Evolutionary conservation across 1,139 yeast species (phyloP), one percentile per base, ranked within the genome.

Genomic region (Geotrichum citri-aurantii): DNA sequence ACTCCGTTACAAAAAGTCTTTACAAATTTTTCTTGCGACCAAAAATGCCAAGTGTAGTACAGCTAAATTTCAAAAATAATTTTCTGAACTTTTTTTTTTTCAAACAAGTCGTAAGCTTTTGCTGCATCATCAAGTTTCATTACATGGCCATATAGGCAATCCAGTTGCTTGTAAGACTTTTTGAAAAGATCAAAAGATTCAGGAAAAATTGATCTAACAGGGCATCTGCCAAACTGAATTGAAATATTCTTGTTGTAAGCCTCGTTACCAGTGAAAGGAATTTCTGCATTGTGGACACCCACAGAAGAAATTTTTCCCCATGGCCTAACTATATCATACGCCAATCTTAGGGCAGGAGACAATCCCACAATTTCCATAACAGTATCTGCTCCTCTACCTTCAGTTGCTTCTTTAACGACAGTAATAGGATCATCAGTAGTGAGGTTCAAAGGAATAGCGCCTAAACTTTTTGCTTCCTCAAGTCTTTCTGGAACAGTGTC

Each of bases 181-280:
- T 78, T 78, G 66, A 84, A 82, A 0, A 81, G 72, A 49, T 74
- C 75, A 50, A 83, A 73, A 0, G 87, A 77, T 57, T 82, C 86
- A 2, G 75, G 77, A 66, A 81, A 83, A 54, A 83, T 73, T 1
- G 85, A 75, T 76, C 84, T 78, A 1, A 82, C 83, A 57, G 85
- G 87, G 68, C 88, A 84, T 65, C 88, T 71, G 1, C 88, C 88
- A 70, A 84, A 84, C 49, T 84, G 83, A 51, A 83, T 67, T 21
- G 81, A 80, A 58, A 83, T 72, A 62, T 83, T 82, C 66, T 83
- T 84, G 66, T 78, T 68, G 65, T 83, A 84, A 58, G 84, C 81
- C 58, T 84, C 85, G 50, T 82, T 71, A 0, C 85, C 87, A 57
- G 75, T 74, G 66, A 84, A 81, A 1, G 88, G 88, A 29, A 84